A percentile compares a stretch with the other conserved stretches of the same genome.
phyloP scores from a whole-genome alignment of 2,329 filamentous ascomycete species.

The Neurospora crassa region DNA sequence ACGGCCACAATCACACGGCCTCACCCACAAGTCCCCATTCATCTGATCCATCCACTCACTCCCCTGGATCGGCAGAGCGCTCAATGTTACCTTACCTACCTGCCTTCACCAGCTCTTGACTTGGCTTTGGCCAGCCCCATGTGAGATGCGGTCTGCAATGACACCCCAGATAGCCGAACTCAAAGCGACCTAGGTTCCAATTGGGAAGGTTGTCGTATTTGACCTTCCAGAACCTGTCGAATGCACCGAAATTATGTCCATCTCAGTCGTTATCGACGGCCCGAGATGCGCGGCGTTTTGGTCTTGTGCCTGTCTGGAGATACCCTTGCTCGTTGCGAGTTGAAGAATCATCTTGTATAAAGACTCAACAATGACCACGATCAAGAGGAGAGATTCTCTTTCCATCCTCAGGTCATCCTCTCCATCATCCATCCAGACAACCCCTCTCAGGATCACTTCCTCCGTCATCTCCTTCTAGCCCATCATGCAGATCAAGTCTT shows the following conservation, averaged over 20 bases:
- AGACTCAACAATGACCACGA: neutral
- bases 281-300: no score
- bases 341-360: neutral
- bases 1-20: no score
- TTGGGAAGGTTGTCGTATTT: slow-evolving; percentile 11
- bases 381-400: neutral
- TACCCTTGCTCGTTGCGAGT: no score
- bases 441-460: neutral
- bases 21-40: neutral
- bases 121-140: neutral
- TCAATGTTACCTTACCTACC: neutral
- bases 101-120: neutral
- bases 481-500: slow-evolving; percentile 13
- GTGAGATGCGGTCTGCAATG: slow-evolving; percentile 2
- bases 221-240: slow-evolving; percentile 3
- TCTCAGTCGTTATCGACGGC: neutral
- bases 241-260: neutral
- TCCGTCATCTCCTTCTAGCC: neutral
- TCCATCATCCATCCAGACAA: neutral
- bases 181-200: slow-evolving; percentile 1
- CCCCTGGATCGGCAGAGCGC: neutral
- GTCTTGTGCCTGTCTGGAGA: no score
- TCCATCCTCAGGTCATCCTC: neutral
- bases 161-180: neutral
- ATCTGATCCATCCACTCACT: neutral